These are phyloP conservation scores for Saccharomyces paradoxus DNA, from an alignment of 805 yeast species.

Conservation along the genomic window DNA sequence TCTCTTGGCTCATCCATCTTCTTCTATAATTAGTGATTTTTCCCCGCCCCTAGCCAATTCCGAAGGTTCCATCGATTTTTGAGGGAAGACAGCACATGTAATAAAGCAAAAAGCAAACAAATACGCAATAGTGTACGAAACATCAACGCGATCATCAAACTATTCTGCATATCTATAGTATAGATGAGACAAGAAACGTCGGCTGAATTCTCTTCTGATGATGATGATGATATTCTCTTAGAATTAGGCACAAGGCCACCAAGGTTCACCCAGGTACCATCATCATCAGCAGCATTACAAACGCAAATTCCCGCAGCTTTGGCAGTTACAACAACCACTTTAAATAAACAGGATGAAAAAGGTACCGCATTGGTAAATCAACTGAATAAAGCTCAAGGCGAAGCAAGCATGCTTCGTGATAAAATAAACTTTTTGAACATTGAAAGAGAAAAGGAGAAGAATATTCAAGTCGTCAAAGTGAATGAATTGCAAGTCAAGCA, in stretches of 20 bases:
- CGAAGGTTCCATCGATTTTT: background rate
- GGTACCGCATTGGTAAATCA: conserved; percentile 11
- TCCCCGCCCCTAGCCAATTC: background rate
- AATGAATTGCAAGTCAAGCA: conserved; percentile 18
- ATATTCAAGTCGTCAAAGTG: conserved; percentile 21
- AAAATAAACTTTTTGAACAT: conserved; percentile 44
- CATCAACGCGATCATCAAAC: background rate
- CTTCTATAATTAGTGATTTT: background rate
- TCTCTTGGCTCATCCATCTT: background rate
- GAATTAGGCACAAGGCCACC: conserved; percentile 40
- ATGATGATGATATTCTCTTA: conserved; percentile 38
- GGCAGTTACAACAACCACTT: background rate
- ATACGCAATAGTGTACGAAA: background rate
- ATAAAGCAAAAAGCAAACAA: background rate
- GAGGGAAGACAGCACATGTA: background rate
- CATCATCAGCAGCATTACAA: conserved; percentile 1
- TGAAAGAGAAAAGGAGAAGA: conserved; percentile 34
- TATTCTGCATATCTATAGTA: background rate
- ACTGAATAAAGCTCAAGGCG: conserved; percentile 61
- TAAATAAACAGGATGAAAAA: background rate
- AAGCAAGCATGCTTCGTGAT: conserved; percentile 66
- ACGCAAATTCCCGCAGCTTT: background rate
- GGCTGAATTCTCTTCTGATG: conserved; percentile 6
- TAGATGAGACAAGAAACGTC: background rate
- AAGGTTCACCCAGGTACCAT: conserved; percentile 7